Evolutionary conservation across 257 asterid species (phyloP), one percentile per base, ranked within the genome.

Genomic region (Solanum chiquidenum): DNA sequence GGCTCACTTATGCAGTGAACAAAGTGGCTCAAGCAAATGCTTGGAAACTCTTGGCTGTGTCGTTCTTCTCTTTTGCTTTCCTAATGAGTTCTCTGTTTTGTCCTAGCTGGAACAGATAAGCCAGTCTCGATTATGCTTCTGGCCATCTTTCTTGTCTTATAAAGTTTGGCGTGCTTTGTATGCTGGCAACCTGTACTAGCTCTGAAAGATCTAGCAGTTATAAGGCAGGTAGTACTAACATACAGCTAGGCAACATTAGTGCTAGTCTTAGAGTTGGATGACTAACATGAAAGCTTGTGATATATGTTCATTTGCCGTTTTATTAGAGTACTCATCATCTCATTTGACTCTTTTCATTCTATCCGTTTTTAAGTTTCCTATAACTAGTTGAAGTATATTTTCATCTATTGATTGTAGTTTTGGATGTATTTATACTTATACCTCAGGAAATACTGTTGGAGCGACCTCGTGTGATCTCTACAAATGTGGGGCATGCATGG

Each of bases 401-500:
- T 46, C 0, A 1, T 46, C 13, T 80, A 46, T 2, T n/a, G 35
- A 76, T 76, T 76, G 83, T 76, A 1, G 64, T 40, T 44, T 46
- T 44, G 68, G 85, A 80, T 80, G 42, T 49, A 49, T 49, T 80
- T 46, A 46, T 25, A 80, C 13, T 37, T 66, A 62, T 73, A 29
- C 80, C 37, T 13, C 93, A 95, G 98, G 98, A 95, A 73, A 86
- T 97, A 62, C 88, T 97, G 38, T 46, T 89, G 87, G 98, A 95
- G 83, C 96, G 94, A 64, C 99, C 99, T 84, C 98, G 99, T 35
- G 98, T 96, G 49, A 92, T 97, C 80, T 97, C 99, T 74, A 89
- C 96, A 9, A 89, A 92, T 13, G 98, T 97, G 62, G 93, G 98
- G 5, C 98, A 93, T 85, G 98, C 99, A 20, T 97, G 99, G 98